Conservation (phyloP, 1,139 yeast species). For the Candida frijolesensis region DNA sequence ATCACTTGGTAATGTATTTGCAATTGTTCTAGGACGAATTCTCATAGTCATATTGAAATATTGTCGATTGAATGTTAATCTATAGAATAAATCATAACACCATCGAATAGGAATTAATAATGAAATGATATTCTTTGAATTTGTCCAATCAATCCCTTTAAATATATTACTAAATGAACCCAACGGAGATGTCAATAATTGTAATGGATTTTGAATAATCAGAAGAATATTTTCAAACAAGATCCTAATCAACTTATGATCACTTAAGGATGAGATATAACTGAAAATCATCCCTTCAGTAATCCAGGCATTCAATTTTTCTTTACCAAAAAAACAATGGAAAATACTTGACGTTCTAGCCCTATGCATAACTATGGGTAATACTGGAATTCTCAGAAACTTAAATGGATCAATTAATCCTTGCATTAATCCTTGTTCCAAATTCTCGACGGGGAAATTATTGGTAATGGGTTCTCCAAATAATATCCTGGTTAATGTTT, state of each 20-base stretch:
- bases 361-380: slow-evolving; percentile 43
- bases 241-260: slow-evolving; percentile 30
- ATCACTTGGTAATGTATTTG: slow-evolving; percentile 30
- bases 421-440: slow-evolving; percentile 36
- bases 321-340: slow-evolving; percentile 27
- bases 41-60: slow-evolving; percentile 41
- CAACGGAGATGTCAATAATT: too few relatives aligned
- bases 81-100: slow-evolving; percentile 40
- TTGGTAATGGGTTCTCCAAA: slow-evolving; percentile 18
- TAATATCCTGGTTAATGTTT: slow-evolving; percentile 22
- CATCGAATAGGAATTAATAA: slow-evolving; percentile 39
- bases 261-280: slow-evolving; percentile 43
- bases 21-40: slow-evolving; percentile 38
- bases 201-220: neutral
- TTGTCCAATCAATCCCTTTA: slow-evolving; percentile 31
- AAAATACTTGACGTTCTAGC: slow-evolving; percentile 42
- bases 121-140: slow-evolving; percentile 36
- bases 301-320: slow-evolving; percentile 25
- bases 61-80: slow-evolving; percentile 45
- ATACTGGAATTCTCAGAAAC: slow-evolving; percentile 41
- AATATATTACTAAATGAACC: slow-evolving; percentile 14
- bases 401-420: slow-evolving; percentile 44
- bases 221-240: slow-evolving; percentile 18
- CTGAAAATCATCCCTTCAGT: slow-evolving; percentile 40
- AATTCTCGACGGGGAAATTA: slow-evolving; percentile 26